Base-by-base conservation (phyloP, 2,329 filamentous ascomycete genomes). In the Colletotrichum neosansevieriae region DNA sequence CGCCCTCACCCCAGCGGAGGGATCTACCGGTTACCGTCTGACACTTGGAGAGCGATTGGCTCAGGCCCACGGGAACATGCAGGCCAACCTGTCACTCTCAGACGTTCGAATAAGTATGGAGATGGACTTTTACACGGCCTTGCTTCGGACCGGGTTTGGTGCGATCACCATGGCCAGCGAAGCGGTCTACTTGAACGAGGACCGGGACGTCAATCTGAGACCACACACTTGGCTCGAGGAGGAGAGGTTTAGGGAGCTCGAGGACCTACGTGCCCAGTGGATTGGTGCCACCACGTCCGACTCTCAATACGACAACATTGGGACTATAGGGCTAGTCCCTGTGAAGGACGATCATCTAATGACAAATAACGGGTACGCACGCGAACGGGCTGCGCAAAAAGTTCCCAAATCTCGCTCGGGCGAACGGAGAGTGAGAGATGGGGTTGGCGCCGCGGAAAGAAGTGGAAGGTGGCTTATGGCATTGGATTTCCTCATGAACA, bases 121-220 rank as follows among this genome's bases (percentile, higher is more conserved):
- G 63, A 97, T 98, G 84, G 96, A 99, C 77, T 98, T 98, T 76
- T 99, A 98, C 77, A 97, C 94, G 0, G 92, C 94, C 0, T 83
- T 98, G 4, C 85, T 98, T 3, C 91, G 94, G 68, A 89, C 94
- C 40, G 96, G 96, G 0, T 98, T 98, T 75, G 91, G 90, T 11
- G 90, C 95, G 12, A 89, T 98, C 69, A 97, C 94, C 0, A 95
- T 97, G 78, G 96, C 96, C 0, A 97, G 94, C 74, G 94, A 98
- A 79, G 95, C 95, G 3, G 96, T 98, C 0, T 98, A 97, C 75
- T 83, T 99, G 11, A 97, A 98, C 70, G 95, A 98, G 78, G 95
- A 95, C 51, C 88, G 88, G 45, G 86, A 86, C 2, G 89, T 98
- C 58, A 90, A 88, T 69, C 83, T 97, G 2, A 89, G 90, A 71